phyloP scores from a whole-genome alignment of 2,329 filamentous ascomycete genomes.

The Talaromyces sp. region DNA sequence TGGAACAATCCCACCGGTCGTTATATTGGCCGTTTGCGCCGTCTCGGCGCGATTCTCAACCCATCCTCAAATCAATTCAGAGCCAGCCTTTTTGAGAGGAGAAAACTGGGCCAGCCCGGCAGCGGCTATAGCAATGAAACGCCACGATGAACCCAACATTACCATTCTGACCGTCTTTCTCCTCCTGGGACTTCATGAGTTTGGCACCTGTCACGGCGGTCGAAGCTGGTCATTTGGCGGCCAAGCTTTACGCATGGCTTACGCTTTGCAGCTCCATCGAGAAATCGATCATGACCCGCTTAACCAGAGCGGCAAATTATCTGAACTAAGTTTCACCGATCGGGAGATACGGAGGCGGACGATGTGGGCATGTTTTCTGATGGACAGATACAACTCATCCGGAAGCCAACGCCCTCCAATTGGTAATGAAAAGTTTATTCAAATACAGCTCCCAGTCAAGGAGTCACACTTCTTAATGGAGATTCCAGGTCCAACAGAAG shows the following conservation, averaged over 20 bases:
- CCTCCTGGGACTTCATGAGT: slow-evolving; percentile 86
- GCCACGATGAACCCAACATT: slow-evolving; percentile 93
- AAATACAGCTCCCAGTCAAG: slow-evolving; percentile 84
- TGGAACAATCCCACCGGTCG: slow-evolving; percentile 77
- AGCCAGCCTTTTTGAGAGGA: slow-evolving; percentile 78
- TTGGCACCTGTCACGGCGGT: slow-evolving; percentile 93
- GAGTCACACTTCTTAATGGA: slow-evolving; percentile 88
- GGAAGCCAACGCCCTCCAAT: slow-evolving; percentile 90
- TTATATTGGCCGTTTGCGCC: slow-evolving; percentile 90
- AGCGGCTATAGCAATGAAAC: slow-evolving; percentile 77
- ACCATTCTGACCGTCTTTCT: slow-evolving; percentile 89
- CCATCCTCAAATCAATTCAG: slow-evolving; percentile 71
- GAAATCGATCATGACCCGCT: slow-evolving; percentile 80
- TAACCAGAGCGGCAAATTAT: slow-evolving; percentile 51
- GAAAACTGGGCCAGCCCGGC: slow-evolving; percentile 87
- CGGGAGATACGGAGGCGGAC: slow-evolving; percentile 86
- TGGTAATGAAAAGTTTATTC: slow-evolving; percentile 80
- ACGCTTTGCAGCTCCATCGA: slow-evolving; percentile 86
- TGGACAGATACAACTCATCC: slow-evolving; percentile 97
- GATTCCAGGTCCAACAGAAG: slow-evolving; percentile 81
- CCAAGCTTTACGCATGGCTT: slow-evolving; percentile 94
- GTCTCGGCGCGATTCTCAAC: slow-evolving; percentile 92
- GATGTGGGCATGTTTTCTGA: slow-evolving; percentile 97
- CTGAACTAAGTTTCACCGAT: slow-evolving; percentile 79
- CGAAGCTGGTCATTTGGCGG: slow-evolving; percentile 94